Percentiles rank a stretch among this genome's conserved stretches.
Evolutionary conservation across 495 filamentous ascomycete species (phyloP).

Genomic region (Hypoxylon lenormandii): DNA sequence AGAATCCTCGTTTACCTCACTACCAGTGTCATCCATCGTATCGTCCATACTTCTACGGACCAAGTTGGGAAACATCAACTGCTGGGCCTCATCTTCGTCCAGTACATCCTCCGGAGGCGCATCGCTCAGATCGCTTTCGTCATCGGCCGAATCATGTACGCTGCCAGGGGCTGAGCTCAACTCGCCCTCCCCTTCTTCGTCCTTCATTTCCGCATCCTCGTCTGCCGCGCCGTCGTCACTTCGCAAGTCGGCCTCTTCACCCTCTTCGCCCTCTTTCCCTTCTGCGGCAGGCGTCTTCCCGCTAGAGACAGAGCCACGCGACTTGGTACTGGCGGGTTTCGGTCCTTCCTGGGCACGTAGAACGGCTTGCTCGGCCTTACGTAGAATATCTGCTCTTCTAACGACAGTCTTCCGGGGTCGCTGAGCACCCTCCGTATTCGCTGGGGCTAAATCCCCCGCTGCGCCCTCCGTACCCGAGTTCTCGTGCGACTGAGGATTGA

Average conservation of each 20-base stretch:
- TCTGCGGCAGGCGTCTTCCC: slow-evolving; percentile 51
- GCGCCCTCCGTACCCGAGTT: slow-evolving; percentile 47
- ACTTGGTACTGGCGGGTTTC: slow-evolving; percentile 52
- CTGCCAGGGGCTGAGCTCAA: slow-evolving; percentile 65
- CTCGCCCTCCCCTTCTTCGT: slow-evolving; percentile 50
- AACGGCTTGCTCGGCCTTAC: slow-evolving; percentile 63
- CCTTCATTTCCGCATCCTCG: slow-evolving; percentile 46
- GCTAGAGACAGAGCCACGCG: slow-evolving; percentile 59
- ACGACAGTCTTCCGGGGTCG: slow-evolving; percentile 55
- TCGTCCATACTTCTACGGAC: slow-evolving; percentile 51
- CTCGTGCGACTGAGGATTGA: slow-evolving; percentile 50
- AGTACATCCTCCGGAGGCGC: slow-evolving; percentile 63
- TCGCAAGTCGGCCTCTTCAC: slow-evolving; percentile 49
- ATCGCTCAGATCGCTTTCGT: slow-evolving; percentile 84
- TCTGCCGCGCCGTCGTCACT: slow-evolving; percentile 21
- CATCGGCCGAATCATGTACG: slow-evolving; percentile 79
- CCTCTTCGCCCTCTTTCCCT: slow-evolving; percentile 48
- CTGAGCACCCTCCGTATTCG: slow-evolving; percentile 47
- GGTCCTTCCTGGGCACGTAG: slow-evolving; percentile 57
- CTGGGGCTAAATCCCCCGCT: slow-evolving; percentile 37
- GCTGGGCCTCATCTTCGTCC: slow-evolving; percentile 60
- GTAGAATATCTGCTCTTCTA: slow-evolving; percentile 60
- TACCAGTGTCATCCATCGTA: slow-evolving; percentile 43
- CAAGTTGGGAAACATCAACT: slow-evolving; percentile 61
- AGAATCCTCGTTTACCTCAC: slow-evolving; percentile 38